phyloP scores from a whole-genome alignment of 2,329 filamentous ascomycete genomes.

The Fusarium nisikadoi region DNA sequence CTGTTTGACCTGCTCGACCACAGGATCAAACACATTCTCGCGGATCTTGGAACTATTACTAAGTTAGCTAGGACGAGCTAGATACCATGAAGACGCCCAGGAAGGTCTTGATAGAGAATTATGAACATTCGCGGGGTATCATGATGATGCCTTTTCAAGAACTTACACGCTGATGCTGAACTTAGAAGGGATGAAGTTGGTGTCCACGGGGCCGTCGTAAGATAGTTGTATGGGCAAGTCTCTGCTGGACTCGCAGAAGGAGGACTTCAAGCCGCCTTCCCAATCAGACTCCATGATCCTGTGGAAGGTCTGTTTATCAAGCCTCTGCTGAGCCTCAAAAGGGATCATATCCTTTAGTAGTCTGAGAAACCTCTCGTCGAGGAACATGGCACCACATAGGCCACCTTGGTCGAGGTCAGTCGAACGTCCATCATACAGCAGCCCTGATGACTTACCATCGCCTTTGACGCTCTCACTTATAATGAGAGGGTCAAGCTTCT shows the following conservation, averaged over 20 bases:
- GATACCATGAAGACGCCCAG: not conserved
- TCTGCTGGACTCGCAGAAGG: constrained; percentile 23
- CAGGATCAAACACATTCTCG: constrained; percentile 39
- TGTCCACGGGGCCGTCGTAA: not conserved
- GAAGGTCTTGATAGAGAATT: no score
- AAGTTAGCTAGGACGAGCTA: not conserved
- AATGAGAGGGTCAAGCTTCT: constrained; percentile 37
- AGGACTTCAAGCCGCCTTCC: constrained; percentile 47
- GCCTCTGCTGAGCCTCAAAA: constrained; percentile 2
- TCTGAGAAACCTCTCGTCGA: constrained; percentile 51
- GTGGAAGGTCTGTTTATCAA: not conserved
- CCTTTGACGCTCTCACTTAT: constrained; percentile 54
- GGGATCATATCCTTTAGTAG: constrained; percentile 45
- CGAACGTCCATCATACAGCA: not conserved
- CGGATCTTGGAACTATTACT: not conserved
- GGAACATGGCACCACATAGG: constrained; percentile 55
- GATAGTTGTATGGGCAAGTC: constrained; percentile 19
- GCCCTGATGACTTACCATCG: constrained; percentile 41
- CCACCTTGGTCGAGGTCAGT: constrained; percentile 43
- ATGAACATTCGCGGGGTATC: not conserved
- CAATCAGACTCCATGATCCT: constrained; percentile 42
- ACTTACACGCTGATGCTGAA: constrained; percentile 23
- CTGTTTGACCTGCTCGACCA: constrained; percentile 31
- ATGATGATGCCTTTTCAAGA: not conserved
- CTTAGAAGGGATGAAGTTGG: not conserved